These are phyloP conservation scores for Epichloe uncinata DNA, from an alignment of 2,329 filamentous ascomycete genomes.

Conservation along the genomic window DNA sequence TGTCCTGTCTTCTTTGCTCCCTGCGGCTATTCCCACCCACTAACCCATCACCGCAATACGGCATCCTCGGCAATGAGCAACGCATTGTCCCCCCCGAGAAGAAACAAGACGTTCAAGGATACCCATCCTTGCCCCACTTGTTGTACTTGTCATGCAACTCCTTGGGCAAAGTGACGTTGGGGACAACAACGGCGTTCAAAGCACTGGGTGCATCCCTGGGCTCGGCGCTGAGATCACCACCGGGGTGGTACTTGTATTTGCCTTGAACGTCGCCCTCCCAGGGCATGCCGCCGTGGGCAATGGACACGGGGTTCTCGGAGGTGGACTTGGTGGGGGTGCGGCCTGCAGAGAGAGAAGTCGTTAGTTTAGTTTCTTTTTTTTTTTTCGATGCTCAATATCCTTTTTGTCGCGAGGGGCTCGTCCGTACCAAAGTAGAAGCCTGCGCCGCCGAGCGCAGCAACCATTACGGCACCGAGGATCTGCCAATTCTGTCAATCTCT, in stretches of 20 bases:
- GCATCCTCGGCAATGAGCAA: not conserved
- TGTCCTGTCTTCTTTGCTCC: not conserved
- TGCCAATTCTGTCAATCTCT: conserved; percentile 22
- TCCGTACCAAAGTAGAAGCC: conserved; percentile 74
- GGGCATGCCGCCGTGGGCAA: conserved; percentile 70
- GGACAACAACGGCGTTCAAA: conserved; percentile 86
- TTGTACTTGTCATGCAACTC: conserved; percentile 94
- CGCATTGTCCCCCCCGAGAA: not conserved
- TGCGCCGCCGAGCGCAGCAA: conserved; percentile 71
- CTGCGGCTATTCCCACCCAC: not conserved
- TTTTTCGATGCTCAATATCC: too few relatives aligned
- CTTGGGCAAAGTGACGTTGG: conserved; percentile 86
- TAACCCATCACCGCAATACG: too few relatives aligned
- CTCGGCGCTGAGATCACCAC: conserved; percentile 61
- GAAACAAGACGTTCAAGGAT: conserved; percentile 31
- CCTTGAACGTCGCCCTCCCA: conserved; percentile 64
- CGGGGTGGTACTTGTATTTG: conserved; percentile 72
- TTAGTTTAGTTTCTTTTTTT: too few relatives aligned
- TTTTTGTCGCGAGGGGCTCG: not conserved
- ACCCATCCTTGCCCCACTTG: conserved; percentile 99
- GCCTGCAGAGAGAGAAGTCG: conserved; percentile 36
- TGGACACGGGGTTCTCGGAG: conserved; percentile 65
- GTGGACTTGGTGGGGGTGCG: conserved; percentile 74
- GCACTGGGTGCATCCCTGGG: conserved; percentile 89
- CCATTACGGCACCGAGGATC: conserved; percentile 89